Base-by-base conservation (phyloP, 1,284 basidiomycete genomes). In the Phellopilus nigrolimitatus region DNA sequence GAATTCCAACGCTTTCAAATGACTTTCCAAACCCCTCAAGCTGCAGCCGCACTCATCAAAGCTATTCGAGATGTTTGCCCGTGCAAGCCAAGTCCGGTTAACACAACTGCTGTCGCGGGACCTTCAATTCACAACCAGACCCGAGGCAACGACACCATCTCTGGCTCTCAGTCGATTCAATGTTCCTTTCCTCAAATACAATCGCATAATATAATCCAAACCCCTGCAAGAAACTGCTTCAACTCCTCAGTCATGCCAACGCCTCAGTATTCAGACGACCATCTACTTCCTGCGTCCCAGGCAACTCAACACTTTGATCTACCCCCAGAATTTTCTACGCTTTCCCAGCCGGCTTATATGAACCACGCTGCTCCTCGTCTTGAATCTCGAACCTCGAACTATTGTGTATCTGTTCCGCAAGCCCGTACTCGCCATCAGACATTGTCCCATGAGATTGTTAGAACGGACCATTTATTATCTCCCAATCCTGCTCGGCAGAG, bases 1-100 rank as follows among this genome's bases (percentile, higher is more conserved):
- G 65, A 71, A 7, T 87, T 81, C 62, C 77, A 84, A 48, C 79
- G 87, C 15, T 86, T 89, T 59, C 86, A 89, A 62, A 72, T 88
- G 27, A 82, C 80, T 15, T 88, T 89, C 57, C 61, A 70, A 45
- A 71, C 71, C 15, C 41, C 69, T n/a, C 54, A 62, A 1, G 71
- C 75, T 28, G 78, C 80, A 0, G 61, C 69, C 2, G 73, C 76
- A 55, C 83, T 84, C 57, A 75, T 88, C 53, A 72, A 80, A 40
- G 68, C 75, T 4, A 80, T 89, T 56, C 74, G 75, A 48, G 70
- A 73, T 17, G 73, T 88, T 34, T 88, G 86, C 61, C 86, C 84
- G 1, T 89, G 86, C 70, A 87, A 78, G 65, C 66, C 71, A 38
- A 81, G 72, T 51, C n/a, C 57, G 54, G 42, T 58, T 60, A 45